Evolutionary conservation across 1,139 yeast genomes (phyloP), one percentile per base, ranked within the genome.

Genomic region (Blastobotrys indianensis): DNA sequence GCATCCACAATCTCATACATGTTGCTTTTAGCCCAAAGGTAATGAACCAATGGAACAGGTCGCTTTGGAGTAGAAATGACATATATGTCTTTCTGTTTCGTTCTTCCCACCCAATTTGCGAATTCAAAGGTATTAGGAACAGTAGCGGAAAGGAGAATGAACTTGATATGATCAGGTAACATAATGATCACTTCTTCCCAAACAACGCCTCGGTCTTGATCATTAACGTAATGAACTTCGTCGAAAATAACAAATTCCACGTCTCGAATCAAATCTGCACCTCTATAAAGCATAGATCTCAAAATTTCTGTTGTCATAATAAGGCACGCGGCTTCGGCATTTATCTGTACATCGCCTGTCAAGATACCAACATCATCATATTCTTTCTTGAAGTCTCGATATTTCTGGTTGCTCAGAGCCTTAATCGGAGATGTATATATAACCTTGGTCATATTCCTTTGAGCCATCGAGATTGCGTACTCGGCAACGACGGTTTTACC

Each of bases 161-260:
- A 85, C 57, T 86, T 88, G 45, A 92, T 95, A 65, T 90, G 95
- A 54, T 90, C 97, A 1, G 99, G 99, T 39, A 92, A 72, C 87
- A 92, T 81, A 55, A 92, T 92, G 51, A 92, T 92, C 7, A 94
- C 95, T 65, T 92, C 99, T 67, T 92, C 99, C 99, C 99, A 92
- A 5, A 92, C 99, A 31, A 92, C 98, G 61, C 99, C 99, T 64
- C 99, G 78, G 60, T 88, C 96, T 49, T 86, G 85, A 68, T 92
- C 99, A 60, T 92, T 88, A 60, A 92, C 95, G 62, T 92, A 92
- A 67, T 92, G 99, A 2, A 92, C 97, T 65, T 92, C 99, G 67
- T 92, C 99, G 61, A 92, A 92, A 39, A 92, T 86, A 20, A 92
- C 97, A 75, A 92, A 92, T 52, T 92, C 97, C 23, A 94, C 97